Base-by-base conservation (phyloP, 192 early-diverging fungal species). In the Funneliformis geosporum region DNA sequence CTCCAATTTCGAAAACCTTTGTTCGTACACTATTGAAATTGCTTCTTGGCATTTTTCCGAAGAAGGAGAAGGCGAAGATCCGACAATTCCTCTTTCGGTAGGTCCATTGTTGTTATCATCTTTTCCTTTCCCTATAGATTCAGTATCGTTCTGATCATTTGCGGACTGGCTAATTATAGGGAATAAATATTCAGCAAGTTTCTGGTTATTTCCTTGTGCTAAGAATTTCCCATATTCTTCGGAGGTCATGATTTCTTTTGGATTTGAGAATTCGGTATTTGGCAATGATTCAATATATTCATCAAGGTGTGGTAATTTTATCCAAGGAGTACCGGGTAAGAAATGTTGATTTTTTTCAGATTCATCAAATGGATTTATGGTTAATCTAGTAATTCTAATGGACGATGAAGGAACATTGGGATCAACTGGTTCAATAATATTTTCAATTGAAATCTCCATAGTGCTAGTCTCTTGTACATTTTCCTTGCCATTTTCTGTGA, bases 1-100 rank as follows among this genome's bases (percentile, higher is more conserved):
- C 71, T 86, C 85, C 10, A 83, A 67, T 76, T 80, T 61, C 79
- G 83, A 81, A 59, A 80, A 82, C 4, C 68, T 82, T 43, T 78
- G 80, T n/a, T 82, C 85, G 42, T 82, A 65, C 44, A 75, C 71
- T 21, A 79, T 79, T 2, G 77, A 38, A 50, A 82, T 81, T 28
- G 81, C 79, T 55, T 55, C 47, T 55, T 55, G 47, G 6, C 14
- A 55, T 55, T 0, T 18, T 18, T 55, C 47, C 18, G 47, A 55
- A 55, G 47, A 55, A 55, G 47, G 47, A 5, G 42, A 43, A 21
- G 47, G 47, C 14, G 12, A 55, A 55, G 47, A 55, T 12, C 47
- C 18, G 18, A 16, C 1, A 18, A 55, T 55, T 55, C 16, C 47
- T 18, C 47, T 55, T 5, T 55, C 47, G 18, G 47, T 18, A 18